Evolutionary conservation across 345 rosid genomes (phyloP).

Genomic region (Trapa incisa): DNA sequence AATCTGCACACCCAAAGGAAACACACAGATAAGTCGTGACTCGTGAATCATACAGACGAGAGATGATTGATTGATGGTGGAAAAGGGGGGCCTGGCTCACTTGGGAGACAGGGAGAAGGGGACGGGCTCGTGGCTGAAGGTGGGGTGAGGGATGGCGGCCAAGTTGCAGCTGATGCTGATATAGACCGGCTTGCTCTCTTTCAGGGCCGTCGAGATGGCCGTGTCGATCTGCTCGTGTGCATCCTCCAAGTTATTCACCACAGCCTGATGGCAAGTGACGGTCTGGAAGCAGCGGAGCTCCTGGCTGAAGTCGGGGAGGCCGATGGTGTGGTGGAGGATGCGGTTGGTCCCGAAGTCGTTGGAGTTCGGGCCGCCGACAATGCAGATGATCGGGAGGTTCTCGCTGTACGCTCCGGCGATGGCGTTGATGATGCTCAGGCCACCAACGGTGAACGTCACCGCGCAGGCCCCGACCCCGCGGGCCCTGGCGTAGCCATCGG

Average conservation of each 20-base stretch:
- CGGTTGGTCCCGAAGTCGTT: conserved; percentile 14
- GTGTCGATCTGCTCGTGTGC: conserved; percentile 14
- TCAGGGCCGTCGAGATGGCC: conserved; percentile 10
- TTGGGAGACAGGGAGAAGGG: conserved; percentile 12
- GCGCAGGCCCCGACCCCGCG: conserved; percentile 20
- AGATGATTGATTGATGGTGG: background rate
- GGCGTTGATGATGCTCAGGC: conserved; percentile 15
- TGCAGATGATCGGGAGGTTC: conserved; percentile 13
- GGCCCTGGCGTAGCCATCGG: conserved; percentile 17
- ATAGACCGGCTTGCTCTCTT: conserved; percentile 18
- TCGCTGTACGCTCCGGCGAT: conserved; percentile 17
- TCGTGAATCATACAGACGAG: background rate
- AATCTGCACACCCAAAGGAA: conserved; percentile 1
- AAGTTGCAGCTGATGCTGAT: conserved; percentile 15
- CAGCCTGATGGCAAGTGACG: conserved; percentile 14
- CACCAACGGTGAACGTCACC: conserved; percentile 16
- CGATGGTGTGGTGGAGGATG: conserved; percentile 17
- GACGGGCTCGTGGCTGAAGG: conserved; percentile 10
- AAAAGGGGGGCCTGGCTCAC: background rate
- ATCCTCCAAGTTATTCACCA: conserved; percentile 14
- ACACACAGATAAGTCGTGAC: no score
- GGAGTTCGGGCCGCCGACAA: conserved; percentile 17
- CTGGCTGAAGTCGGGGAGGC: conserved; percentile 14
- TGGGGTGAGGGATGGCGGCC: conserved; percentile 12
- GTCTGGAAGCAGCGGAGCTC: conserved; percentile 17